Evolutionary conservation across 305 asterid genomes (phyloP), one percentile per base, ranked within the genome.

Genomic region (Fraxinus baroniana): DNA sequence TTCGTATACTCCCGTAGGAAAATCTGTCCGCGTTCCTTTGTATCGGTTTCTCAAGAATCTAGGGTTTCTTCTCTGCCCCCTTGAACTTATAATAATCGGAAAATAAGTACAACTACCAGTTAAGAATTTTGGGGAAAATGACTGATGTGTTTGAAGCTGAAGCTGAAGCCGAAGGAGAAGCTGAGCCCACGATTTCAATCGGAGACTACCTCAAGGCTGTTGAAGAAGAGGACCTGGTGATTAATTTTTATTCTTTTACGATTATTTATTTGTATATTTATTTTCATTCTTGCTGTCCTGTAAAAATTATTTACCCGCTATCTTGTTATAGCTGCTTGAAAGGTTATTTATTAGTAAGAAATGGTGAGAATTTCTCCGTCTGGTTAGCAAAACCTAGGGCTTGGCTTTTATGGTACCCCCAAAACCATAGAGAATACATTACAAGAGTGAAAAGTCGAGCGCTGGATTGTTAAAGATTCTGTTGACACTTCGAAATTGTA

Each of bases 191-290:
- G 84, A 84, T 92, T 84, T 90, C 97, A 37, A 90, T 93, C 55
- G 86, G 84, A 20, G 97, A 92, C 84, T 92, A 91, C 86, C 91
- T 93, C 37, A 77, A 91, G 79, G 93, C 90, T 76, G 94, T 92
- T 57, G 97, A 93, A 87, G 94, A 93, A 49, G 94, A 90, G 85
- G 97, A 93, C 80, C 88, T 92, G 87, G 97, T 93, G 82, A 87
- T 86, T 33, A 12, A 74, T 7, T 74, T 20, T 39, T 62, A 12
- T 66, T 33, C 28, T 12, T 64, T 52, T 60, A 32, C 76, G 9
- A 7, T 57, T 37, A 82, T 28, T 13, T 20, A 2, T 41, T 39
- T 49, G 7, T 36, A 36, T 36, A 37, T 76, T 24, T 26, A 76
- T 22, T 49, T 74, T 33, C 33, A 10, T 75, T 55, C 49, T 77